These are phyloP conservation scores for Urostyla sp. DNA, from an alignment of 73 alveolate genomes.

Conservation along the genomic window DNA sequence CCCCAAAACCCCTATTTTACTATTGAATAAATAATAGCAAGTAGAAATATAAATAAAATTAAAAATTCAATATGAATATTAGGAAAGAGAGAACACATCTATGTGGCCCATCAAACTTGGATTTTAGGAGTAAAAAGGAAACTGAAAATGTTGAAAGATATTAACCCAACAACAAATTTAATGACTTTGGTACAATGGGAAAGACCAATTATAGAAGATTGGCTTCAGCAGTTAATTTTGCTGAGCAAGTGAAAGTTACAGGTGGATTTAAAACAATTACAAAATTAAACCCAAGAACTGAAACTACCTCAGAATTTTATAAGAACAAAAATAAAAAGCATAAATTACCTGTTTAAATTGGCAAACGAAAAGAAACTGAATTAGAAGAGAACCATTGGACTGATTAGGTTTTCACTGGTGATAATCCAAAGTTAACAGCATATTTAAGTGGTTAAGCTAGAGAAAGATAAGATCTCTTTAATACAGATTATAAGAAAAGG, in stretches of 20 bases:
- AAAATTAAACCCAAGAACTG: constrained; percentile 17
- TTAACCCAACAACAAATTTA: constrained; percentile 75
- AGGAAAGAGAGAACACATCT: constrained; percentile 80
- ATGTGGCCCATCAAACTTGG: constrained; percentile 85
- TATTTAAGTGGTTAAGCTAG: constrained; percentile 45
- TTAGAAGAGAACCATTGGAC: constrained; percentile 62
- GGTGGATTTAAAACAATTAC: constrained; percentile 53
- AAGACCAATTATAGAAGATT: constrained; percentile 32
- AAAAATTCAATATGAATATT: constrained; percentile 78
- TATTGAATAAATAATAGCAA: too few relatives aligned
- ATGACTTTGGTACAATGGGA: constrained; percentile 84
- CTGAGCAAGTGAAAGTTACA: constrained; percentile 22
- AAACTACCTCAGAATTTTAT: constrained; percentile 56
- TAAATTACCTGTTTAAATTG: constrained; percentile 44
- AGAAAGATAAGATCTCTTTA: constrained; percentile 27
- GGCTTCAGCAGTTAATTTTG: constrained; percentile 45
- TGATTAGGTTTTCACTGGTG: constrained; percentile 64
- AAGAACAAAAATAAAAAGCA: constrained; percentile 42
- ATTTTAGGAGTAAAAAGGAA: constrained; percentile 85
- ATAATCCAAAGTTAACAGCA: constrained; percentile 51
- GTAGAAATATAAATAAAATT: not conserved
- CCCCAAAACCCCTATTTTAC: too few relatives aligned
- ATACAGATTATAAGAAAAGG: constrained; percentile 30
- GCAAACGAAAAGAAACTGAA: constrained; percentile 5
- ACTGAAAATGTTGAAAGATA: constrained; percentile 56